Evolutionary conservation across 306 rosid genomes (phyloP).

Genomic region (Ormosia emarginata): DNA sequence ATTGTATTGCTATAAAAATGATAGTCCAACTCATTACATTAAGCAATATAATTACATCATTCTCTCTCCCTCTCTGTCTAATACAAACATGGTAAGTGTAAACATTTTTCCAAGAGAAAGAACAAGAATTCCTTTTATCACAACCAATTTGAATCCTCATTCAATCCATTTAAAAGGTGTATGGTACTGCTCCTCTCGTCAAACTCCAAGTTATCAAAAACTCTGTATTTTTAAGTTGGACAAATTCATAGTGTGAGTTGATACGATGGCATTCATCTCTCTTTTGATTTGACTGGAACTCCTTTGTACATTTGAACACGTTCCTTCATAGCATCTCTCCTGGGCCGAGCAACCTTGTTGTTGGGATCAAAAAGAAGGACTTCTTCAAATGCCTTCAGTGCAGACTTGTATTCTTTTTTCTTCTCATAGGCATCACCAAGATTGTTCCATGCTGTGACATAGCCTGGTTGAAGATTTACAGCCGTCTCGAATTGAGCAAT

Average conservation of each 20-base stretch:
- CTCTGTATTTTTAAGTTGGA: background rate
- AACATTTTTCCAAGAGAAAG: background rate
- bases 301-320: conserved; percentile 58
- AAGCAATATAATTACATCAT: background rate
- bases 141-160: background rate
- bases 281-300: conserved; percentile 56
- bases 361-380: conserved; percentile 75
- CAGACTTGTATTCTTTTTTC: conserved; percentile 56
- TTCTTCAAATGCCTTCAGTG: conserved; percentile 74
- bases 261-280: conserved; percentile 26
- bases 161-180: background rate
- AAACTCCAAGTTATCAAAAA: background rate
- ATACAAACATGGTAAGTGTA: background rate
- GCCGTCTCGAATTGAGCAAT: conserved; percentile 68
- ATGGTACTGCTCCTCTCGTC: background rate
- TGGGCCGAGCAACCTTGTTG: conserved; percentile 67
- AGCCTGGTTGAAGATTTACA: conserved; percentile 72
- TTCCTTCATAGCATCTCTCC: conserved; percentile 54
- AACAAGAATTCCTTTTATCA: background rate
- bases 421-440: conserved; percentile 77
- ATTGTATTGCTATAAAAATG: background rate
- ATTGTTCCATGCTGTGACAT: conserved; percentile 81
- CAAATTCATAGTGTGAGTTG: background rate
- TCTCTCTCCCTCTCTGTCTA: background rate
- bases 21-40: background rate